phyloP scores from a whole-genome alignment of 2,329 filamentous ascomycete species.

The Leptographium procerum region DNA sequence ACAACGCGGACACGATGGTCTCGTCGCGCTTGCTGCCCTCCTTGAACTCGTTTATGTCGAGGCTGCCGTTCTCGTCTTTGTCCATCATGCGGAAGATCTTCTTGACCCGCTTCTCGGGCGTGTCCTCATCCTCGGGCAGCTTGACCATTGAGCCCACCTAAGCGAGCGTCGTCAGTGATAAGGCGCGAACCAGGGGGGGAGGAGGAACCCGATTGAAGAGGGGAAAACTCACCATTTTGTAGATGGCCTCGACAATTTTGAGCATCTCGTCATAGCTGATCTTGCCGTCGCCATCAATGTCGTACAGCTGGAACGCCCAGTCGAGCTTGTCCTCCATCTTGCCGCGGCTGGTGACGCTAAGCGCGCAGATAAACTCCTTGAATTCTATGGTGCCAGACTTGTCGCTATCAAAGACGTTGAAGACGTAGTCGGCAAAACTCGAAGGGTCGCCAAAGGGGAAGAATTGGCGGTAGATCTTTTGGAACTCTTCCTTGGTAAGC shows the following conservation, averaged over 20 bases:
- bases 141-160: slow-evolving; percentile 99
- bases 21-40: slow-evolving; percentile 98
- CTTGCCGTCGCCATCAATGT: slow-evolving; percentile 97
- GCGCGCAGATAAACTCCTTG: slow-evolving; percentile 97
- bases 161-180: neutral
- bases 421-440: slow-evolving; percentile 96
- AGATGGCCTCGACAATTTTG: slow-evolving; percentile 96
- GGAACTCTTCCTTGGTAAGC: slow-evolving; percentile 96
- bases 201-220: too few species aligned
- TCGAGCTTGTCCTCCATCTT: slow-evolving; percentile 99
- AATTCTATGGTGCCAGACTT: slow-evolving; percentile 98
- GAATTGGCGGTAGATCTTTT: slow-evolving; percentile 99
- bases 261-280: slow-evolving; percentile 99
- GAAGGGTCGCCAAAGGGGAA: slow-evolving; percentile 97
- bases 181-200: too few species aligned
- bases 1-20: slow-evolving; percentile 94
- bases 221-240: slow-evolving; percentile 75
- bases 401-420: slow-evolving; percentile 97
- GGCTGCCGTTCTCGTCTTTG: slow-evolving; percentile 95
- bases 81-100: slow-evolving; percentile 99
- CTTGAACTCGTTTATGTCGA: slow-evolving; percentile 98
- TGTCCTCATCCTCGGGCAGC: slow-evolving; percentile 95
- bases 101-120: slow-evolving; percentile 90
- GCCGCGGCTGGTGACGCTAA: slow-evolving; percentile 91
- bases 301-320: slow-evolving; percentile 98